Percentiles rank a stretch among this genome's conserved stretches.
These are phyloP conservation scores for Helichrysum umbraculigerum DNA, from an alignment of 129 eudicot species.

Conservation along the genomic window DNA sequence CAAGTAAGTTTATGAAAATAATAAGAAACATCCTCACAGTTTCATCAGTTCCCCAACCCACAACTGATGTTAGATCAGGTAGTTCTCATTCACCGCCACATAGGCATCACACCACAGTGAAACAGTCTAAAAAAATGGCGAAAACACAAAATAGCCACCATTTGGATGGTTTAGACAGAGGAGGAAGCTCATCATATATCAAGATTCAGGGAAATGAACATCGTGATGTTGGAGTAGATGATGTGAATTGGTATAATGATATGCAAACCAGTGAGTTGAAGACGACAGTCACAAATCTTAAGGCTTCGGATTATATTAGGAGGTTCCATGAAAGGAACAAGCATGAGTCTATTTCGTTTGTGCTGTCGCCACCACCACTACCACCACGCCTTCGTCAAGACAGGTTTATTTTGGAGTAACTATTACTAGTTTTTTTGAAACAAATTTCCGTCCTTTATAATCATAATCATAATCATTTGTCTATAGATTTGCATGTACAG, in stretches of 20 bases:
- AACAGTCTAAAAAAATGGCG: background rate
- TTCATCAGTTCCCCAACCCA: slow-evolving; percentile 1
- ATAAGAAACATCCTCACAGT: slow-evolving; percentile 24
- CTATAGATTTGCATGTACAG: too few relatives aligned
- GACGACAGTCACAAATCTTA: slow-evolving; percentile 25
- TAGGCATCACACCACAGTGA: background rate
- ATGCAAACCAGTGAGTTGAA: background rate
- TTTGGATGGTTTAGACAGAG: slow-evolving; percentile 11
- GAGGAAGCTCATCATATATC: slow-evolving; percentile 25
- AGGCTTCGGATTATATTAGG: slow-evolving; percentile 32
- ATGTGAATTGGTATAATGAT: background rate
- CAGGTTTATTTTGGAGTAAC: too few relatives aligned
- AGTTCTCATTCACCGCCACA: slow-evolving; percentile 11
- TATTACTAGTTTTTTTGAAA: too few relatives aligned
- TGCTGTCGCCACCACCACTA: too few relatives aligned
- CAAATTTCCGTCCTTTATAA: too few relatives aligned
- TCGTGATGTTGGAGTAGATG: slow-evolving; percentile 5
- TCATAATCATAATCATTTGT: too few relatives aligned
- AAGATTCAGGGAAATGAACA: slow-evolving; percentile 23
- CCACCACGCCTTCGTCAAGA: too few relatives aligned
- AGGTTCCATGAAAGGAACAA: slow-evolving; percentile 38
- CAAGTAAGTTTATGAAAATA: slow-evolving; percentile 19
- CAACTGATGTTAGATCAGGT: slow-evolving; percentile 1
- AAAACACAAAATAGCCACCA: slow-evolving; percentile 7
- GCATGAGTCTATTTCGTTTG: background rate